Evolutionary conservation across 2,329 filamentous ascomycete genomes (phyloP).

Genomic region (Phoma sp.): DNA sequence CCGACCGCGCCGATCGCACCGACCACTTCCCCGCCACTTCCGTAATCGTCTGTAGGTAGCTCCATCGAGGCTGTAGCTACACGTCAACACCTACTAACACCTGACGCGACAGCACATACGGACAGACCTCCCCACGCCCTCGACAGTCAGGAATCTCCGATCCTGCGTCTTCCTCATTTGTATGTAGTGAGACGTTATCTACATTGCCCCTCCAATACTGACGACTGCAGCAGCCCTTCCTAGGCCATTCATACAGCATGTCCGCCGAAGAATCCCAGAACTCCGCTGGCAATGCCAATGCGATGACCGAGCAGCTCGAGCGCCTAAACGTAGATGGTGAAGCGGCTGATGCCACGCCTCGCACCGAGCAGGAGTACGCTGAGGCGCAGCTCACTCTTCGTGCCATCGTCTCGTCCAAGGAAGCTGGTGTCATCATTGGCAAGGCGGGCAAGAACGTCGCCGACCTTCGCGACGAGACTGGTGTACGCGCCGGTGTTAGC

Average conservation of each 20-base stretch:
- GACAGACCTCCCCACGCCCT: slow-evolving; percentile 1
- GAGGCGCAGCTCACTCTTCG: slow-evolving; percentile 90
- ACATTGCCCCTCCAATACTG: slow-evolving; percentile 34
- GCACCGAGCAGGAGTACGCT: slow-evolving; percentile 97
- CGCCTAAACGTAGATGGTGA: slow-evolving; percentile 49
- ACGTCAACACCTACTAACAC: slow-evolving; percentile 32
- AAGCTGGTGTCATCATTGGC: slow-evolving; percentile 98
- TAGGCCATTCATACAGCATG: slow-evolving; percentile 49
- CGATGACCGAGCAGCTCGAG: slow-evolving; percentile 52
- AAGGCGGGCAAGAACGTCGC: slow-evolving; percentile 99
- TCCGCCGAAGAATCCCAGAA: slow-evolving; percentile 49
- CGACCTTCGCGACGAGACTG: slow-evolving; percentile 94
- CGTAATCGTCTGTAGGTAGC: slow-evolving; percentile 40
- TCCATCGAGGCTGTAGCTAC: slow-evolving; percentile 19
- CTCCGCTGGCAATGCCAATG: slow-evolving; percentile 42
- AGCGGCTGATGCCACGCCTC: slow-evolving; percentile 79
- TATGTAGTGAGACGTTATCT: slow-evolving; percentile 10
- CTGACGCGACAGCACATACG: slow-evolving; percentile 24
- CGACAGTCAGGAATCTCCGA: slow-evolving; percentile 7
- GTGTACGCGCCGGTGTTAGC: slow-evolving; percentile 96
- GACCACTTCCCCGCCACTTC: slow-evolving; percentile 45
- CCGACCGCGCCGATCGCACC: slow-evolving; percentile 36
- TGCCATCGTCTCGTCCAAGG: slow-evolving; percentile 98
- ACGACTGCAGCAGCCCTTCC: slow-evolving; percentile 32
- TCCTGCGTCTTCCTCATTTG: slow-evolving; percentile 17